Conservation (phyloP, 305 asterid species). For the Stenogyne calaminthoides region DNA sequence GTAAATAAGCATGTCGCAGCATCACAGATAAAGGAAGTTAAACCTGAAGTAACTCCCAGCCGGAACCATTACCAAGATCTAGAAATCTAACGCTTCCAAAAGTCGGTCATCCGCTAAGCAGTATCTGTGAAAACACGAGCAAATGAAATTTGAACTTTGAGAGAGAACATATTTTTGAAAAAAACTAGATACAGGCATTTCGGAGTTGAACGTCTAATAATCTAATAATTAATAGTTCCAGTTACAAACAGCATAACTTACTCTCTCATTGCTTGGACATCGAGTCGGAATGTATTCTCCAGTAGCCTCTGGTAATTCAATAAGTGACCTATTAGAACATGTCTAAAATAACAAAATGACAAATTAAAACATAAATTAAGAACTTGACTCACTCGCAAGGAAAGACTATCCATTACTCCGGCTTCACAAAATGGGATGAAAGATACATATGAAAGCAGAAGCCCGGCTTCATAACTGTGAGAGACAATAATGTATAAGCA, state of each 20-base stretch:
- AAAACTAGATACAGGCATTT: not conserved
- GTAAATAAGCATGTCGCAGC: not conserved
- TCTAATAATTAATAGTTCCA: not conserved
- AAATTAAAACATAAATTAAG: constrained; percentile 10
- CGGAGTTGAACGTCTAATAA: not conserved
- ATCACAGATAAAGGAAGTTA: constrained; percentile 10
- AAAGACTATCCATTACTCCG: constrained; percentile 81
- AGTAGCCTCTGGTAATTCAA: constrained; percentile 73
- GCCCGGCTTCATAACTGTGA: constrained; percentile 95
- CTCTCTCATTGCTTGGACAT: constrained; percentile 90
- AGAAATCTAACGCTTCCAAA: constrained; percentile 73
- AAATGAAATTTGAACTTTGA: constrained; percentile 1
- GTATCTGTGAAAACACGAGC: constrained; percentile 48
- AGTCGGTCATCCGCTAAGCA: constrained; percentile 85
- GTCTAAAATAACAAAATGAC: constrained; percentile 4
- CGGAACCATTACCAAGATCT: constrained; percentile 76
- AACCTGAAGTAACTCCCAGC: constrained; percentile 96
- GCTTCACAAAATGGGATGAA: constrained; percentile 90
- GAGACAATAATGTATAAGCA: constrained; percentile 16
- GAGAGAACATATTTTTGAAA: not conserved
- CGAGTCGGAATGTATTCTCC: constrained; percentile 85
- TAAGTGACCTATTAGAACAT: constrained; percentile 18
- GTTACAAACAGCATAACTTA: constrained; percentile 41
- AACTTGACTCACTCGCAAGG: constrained; percentile 65
- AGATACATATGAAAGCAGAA: constrained; percentile 73